These are phyloP conservation scores for Paradendryphiella salina DNA, from an alignment of 2,329 filamentous ascomycete genomes.

Conservation along the genomic window DNA sequence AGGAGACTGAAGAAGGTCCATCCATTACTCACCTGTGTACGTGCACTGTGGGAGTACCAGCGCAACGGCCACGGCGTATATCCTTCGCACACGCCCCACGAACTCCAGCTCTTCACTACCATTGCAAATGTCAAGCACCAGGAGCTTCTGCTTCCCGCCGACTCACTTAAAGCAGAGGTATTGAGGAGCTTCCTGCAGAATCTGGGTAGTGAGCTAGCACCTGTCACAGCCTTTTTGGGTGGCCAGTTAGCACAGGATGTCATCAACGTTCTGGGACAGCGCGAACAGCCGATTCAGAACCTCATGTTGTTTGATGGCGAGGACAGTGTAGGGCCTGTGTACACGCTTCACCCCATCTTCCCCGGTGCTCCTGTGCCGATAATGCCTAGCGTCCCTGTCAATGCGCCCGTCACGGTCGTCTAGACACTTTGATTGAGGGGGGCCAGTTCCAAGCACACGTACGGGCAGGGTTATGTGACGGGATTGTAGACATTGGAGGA, in stretches of 20 bases:
- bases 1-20: slow-evolving; percentile 75
- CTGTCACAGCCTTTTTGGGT: slow-evolving; percentile 85
- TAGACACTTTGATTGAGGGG: slow-evolving; percentile 1
- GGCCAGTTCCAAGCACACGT: not conserved
- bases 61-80: slow-evolving; percentile 49
- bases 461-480: not conserved
- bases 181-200: slow-evolving; percentile 86
- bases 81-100: slow-evolving; percentile 56
- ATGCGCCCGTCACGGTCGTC: slow-evolving; percentile 24
- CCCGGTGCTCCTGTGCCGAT: slow-evolving; percentile 30
- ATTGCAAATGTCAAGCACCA: slow-evolving; percentile 78
- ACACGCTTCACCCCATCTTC: slow-evolving; percentile 74
- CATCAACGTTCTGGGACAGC: slow-evolving; percentile 89
- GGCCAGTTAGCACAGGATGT: slow-evolving; percentile 93
- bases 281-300: slow-evolving; percentile 95
- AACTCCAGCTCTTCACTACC: slow-evolving; percentile 73
- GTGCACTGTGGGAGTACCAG: slow-evolving; percentile 88
- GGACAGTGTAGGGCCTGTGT: slow-evolving; percentile 74
- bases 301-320: slow-evolving; percentile 89
- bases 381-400: slow-evolving; percentile 28
- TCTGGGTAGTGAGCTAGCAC: slow-evolving; percentile 78
- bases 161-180: slow-evolving; percentile 60
- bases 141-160: slow-evolving; percentile 57
- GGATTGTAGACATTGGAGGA: not conserved
- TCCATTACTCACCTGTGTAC: slow-evolving; percentile 80